Percentiles rank a stretch among this genome's conserved stretches.
These are phyloP conservation scores for Phialophora tarda DNA, from an alignment of 2,329 filamentous ascomycete genomes.

Conservation along the genomic window DNA sequence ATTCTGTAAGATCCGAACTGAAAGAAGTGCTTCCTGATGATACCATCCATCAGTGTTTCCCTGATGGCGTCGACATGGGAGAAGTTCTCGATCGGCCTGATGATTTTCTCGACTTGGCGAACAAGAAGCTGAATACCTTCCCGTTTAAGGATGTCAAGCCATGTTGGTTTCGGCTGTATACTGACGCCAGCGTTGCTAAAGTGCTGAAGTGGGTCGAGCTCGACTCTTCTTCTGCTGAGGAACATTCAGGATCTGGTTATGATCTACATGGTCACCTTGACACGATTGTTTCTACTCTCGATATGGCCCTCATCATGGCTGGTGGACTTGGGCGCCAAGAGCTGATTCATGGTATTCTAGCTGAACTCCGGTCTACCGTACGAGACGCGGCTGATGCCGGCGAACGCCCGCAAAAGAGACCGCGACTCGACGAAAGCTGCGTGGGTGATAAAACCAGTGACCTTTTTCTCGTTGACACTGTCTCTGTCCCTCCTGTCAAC, in stretches of 20 bases:
- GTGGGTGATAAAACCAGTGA: background rate
- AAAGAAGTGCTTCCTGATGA: constrained; percentile 19
- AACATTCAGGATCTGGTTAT: background rate
- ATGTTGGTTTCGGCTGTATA: constrained; percentile 64
- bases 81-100: constrained; percentile 45
- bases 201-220: constrained; percentile 46
- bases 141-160: constrained; percentile 62
- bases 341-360: constrained; percentile 44
- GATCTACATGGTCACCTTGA: constrained; percentile 50
- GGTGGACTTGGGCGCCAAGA: constrained; percentile 65
- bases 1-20: constrained; percentile 17
- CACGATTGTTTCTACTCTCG: constrained; percentile 68
- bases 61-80: constrained; percentile 20
- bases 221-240: background rate
- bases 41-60: constrained; percentile 30
- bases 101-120: constrained; percentile 55
- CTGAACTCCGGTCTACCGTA: constrained; percentile 7
- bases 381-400: background rate
- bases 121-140: constrained; percentile 60
- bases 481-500: constrained; percentile 44
- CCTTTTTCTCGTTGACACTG: constrained; percentile 20
- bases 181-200: constrained; percentile 60
- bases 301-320: constrained; percentile 76
- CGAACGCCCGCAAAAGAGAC: constrained; percentile 21
- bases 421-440: constrained; percentile 7